These are phyloP conservation scores for Stagonosporopsis tanaceti DNA, from an alignment of 2,329 filamentous ascomycete species.

Conservation along the genomic window DNA sequence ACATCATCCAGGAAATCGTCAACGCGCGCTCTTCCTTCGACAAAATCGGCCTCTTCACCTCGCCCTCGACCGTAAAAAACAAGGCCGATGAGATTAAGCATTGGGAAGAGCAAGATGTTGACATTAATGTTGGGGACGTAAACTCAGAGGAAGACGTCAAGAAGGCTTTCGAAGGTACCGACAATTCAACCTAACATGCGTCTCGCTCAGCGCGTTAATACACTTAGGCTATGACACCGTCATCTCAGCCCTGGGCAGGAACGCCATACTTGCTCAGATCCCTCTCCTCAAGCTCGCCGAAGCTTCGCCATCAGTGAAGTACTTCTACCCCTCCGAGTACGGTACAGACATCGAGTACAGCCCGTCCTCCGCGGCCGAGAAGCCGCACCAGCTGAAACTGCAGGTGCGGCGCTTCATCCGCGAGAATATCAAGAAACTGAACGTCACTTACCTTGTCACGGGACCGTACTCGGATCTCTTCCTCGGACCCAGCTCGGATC, in stretches of 20 bases:
- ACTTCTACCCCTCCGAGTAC: constrained; percentile 69
- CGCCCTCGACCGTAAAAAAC: constrained; percentile 57
- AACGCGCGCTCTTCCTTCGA: constrained; percentile 56
- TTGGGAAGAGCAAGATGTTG: constrained; percentile 57
- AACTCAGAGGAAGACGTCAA: constrained; percentile 61
- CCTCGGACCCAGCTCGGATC: constrained; percentile 54
- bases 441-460: constrained; percentile 73
- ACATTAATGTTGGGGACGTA: constrained; percentile 65
- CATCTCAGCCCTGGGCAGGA: constrained; percentile 70
- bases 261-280: constrained; percentile 68
- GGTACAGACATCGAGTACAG: constrained; percentile 63
- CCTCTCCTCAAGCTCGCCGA: constrained; percentile 68
- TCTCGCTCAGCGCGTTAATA: background rate
- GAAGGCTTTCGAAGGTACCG: constrained; percentile 62
- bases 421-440: constrained; percentile 61
- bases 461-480: constrained; percentile 74
- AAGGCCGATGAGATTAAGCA: constrained; percentile 61
- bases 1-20: constrained; percentile 61
- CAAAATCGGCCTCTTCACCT: constrained; percentile 65
- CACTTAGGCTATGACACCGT: constrained; percentile 67
- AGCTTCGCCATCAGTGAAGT: constrained; percentile 61
- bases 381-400: constrained; percentile 74
- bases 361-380: constrained; percentile 65
- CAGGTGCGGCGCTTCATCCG: constrained; percentile 70
- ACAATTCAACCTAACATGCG: background rate